Base-by-base conservation (phyloP, 768 basidiomycete genomes). In the Rhodotorula kratochvilovae region DNA sequence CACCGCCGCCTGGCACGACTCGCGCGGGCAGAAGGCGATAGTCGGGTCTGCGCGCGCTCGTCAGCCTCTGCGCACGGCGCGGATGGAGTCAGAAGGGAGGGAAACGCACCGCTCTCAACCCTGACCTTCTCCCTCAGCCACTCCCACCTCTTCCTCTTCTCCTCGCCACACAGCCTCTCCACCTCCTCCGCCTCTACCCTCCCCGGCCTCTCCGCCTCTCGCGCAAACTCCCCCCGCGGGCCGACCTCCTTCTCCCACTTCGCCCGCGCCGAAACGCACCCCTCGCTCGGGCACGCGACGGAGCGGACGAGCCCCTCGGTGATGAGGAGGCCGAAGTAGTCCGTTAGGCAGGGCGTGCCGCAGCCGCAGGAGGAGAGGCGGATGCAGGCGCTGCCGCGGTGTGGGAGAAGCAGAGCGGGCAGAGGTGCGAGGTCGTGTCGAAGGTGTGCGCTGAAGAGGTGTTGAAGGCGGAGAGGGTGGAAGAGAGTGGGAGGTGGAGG, bases 261-360 rank as follows among this genome's bases (percentile, higher is more conserved):
- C 35, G 71, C 61, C 21, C 75, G 46, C 31, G 62, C 50, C 50
- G 65, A 48, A 17, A 72, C 75, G 45, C 77, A 77, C n/a, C 56
- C 65, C 31, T 42, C 21, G 31, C 60, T 65, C 1, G 77, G 76
- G 48, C 77, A 78, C 23, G 70, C 61, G 19, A 78, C 76, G 11
- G 64, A 64, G 45, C 68, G 42, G 1, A 77, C 73, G 27, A 77
- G 61, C 8, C 77, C 77, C 61, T 78, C 77, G 31, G 69, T 66
- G 63, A 78, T 78, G 33, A 75, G 68, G 19, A 78, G 63, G 42
- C 62, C 59, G 61, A 74, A 78, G 59, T 76, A 78, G 53, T 67
- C 64, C 35, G 39, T 15, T n/a, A 77, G 63, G 66, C 76, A 78
- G 17, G 69, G 50, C 59, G 77, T 76, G n/a, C 64, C 63, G 61